Evolutionary conservation across 1,139 yeast species (phyloP), one percentile per base, ranked within the genome.

Genomic region (Suhomyces bokatorum): DNA sequence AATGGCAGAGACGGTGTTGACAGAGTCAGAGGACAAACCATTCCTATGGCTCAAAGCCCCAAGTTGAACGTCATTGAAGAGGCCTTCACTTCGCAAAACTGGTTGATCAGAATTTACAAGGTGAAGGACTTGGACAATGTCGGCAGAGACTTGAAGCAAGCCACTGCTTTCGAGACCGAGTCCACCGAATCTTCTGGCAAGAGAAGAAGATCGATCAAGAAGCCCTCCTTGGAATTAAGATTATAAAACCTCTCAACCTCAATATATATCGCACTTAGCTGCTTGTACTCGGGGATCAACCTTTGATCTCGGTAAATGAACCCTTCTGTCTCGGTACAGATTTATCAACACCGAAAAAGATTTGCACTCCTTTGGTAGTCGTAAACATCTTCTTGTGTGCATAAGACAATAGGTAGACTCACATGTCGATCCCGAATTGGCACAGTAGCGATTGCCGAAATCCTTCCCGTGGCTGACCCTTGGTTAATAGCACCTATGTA

Each of bases 81-180:
- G 73, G 99, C 86, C 0, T 95, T 85, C 70, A 93, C 99, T 1
- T 78, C 95, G 42, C 96, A 90, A 62, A 95, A 93, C 75, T 95
- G 98, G 98, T 78, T 95, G 56, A 97, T 95, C 28, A 82, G 99
- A 70, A 80, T 95, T 51, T 95, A 87, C 74, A 88, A 90, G 75
- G 90, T 95, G 53, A 93, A 91, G 70, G 95, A 89, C 53, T 77
- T 80, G 49, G 99, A 95, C 65, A 82, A 81, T 53, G 80, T 87
- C 51, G 99, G 98, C 42, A 82, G 99, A 66, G 85, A 83, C 56
- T 70, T 83, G 51, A 65, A 60, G 39, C 71, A 73, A 40, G 83
- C 80, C 32, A 68, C 78, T 35, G 62, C 59, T 26, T 79, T 79
- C 53, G 79, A 76, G 32, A 69, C 67, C 44, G 56, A 60, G 46